A percentile compares a stretch with the other conserved stretches of the same genome.
phyloP scores from a whole-genome alignment of 2,329 filamentous ascomycete species.

The Xylariaceae sp. region DNA sequence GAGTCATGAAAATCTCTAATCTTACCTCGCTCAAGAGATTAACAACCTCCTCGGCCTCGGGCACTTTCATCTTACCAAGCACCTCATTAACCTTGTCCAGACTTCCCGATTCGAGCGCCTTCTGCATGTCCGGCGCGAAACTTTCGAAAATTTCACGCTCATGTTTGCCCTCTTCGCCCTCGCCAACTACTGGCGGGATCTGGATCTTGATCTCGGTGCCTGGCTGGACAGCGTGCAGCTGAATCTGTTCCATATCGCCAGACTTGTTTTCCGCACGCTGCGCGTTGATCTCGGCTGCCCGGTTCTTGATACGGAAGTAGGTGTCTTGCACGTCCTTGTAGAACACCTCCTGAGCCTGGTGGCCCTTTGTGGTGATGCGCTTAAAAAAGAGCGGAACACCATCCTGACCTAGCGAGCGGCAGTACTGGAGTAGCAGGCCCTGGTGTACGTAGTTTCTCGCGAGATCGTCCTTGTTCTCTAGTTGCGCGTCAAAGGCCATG shows the following conservation, averaged over 20 bases:
- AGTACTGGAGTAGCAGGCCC: constrained; percentile 88
- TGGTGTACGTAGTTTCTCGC: constrained; percentile 88
- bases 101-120: constrained; percentile 80
- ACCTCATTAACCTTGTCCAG: constrained; percentile 86
- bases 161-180: constrained; percentile 57
- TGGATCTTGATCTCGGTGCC: constrained; percentile 85
- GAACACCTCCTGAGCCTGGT: constrained; percentile 88
- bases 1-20: constrained; percentile 16
- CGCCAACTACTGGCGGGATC: constrained; percentile 64
- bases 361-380: constrained; percentile 80
- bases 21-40: constrained; percentile 67
- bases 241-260: constrained; percentile 83
- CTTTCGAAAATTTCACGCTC: constrained; percentile 73
- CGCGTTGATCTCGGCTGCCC: constrained; percentile 64
- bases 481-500: constrained; percentile 83
- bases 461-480: constrained; percentile 69
- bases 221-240: constrained; percentile 92
- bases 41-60: constrained; percentile 81
- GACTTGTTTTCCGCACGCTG: constrained; percentile 46
- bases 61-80: constrained; percentile 79
- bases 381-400: constrained; percentile 94
- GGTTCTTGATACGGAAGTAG: constrained; percentile 72
- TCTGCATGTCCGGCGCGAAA: constrained; percentile 75
- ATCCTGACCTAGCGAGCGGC: constrained; percentile 78
- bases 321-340: constrained; percentile 87